Evolutionary conservation across 2,329 filamentous ascomycete species (phyloP), one percentile per base, ranked within the genome.

Genomic region (Cladosporium sp.): DNA sequence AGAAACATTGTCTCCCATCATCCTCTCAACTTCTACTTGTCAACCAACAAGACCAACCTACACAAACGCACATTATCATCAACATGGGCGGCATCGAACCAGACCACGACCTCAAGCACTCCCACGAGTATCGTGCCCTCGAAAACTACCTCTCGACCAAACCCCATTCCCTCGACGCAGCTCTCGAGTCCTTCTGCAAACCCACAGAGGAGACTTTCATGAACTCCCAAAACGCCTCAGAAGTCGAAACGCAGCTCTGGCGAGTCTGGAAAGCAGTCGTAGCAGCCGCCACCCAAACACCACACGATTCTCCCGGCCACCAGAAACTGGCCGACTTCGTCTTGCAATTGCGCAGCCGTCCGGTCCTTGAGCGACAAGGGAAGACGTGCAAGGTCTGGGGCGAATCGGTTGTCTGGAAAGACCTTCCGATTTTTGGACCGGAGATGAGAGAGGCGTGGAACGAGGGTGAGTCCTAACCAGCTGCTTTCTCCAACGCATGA

Each of bases 401-500:
- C 17, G 45, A 48, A 7, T 62, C 64, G 58, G 60, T 50, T 1
- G 59, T 70, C 2, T 70, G 68, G 68, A 59, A 53, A 45, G 68
- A 70, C 20, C 56, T 70, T 19, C 68, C 68, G 7, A 54, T 65
- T 8, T 66, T 71, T 37, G 68, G 68, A 2, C 64, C 65, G 56
- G 48, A 65, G 57, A 61, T 69, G 58, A 64, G 68, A 39, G 68
- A 71, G 52, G 64, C 63, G 2, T 71, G 68, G 68, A 68, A 70
- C 36, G 58, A 61, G 25, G 60, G 66, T 67, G 59, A 42, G 62
- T 50, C 34, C 4, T 35, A 8, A 17, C 42, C 19, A n/a, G n/a
- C 4, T 28, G 7, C 15, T 4, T 8, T 10, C 12, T 32, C 12
- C 4, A 32, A 32, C 12, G 28, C 8, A 32, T 10, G 28, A 4